Base-by-base conservation (phyloP, 2,329 filamentous ascomycete genomes). In the Chrysoporthe puriensis region DNA sequence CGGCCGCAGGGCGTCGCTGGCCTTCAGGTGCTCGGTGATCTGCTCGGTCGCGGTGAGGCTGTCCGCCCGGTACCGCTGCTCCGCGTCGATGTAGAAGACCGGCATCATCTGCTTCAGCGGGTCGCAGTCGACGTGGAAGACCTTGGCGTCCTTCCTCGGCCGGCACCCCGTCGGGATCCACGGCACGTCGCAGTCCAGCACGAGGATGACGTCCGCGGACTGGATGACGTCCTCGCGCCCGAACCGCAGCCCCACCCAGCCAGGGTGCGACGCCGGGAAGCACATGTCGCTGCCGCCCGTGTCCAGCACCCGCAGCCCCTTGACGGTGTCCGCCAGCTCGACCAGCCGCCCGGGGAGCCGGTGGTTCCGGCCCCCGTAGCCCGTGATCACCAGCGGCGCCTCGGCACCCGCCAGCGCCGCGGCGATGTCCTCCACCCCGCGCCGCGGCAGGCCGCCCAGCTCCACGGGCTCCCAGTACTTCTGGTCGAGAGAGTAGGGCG, bases 121-220 rank as follows among this genome's bases (percentile, higher is more conserved):
- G 71, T 91, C 88, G 60, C 89, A 82, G 71, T 91, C 88, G 56
- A 91, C 83, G 73, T 91, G 88, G 78, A 86, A 90, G 66, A 91
- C 79, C 70, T 81, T 82, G 26, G 85, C 84, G 18, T 83, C 81
- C 2, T 80, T 76, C 1, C 77, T 77, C 0, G 88, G 88, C 71
- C 82, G 82, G 77, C 86, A 88, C 18, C 88, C 88, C 0, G 93
- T 96, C n/a, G 90, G 89, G 66, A 97, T 94, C 93, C 94, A 97
- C 0, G 94, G 94, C 0, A 97, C 93, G 75, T 97, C 94, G 71
- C 93, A 96, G 77, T 97, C 91, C 34, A 97, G 76, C 2, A 97
- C 90, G 0, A 97, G 72, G 68, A 97, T 96, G 13, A 93, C 87
- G 76, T 97, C 95, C 0, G 94, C 93, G 0, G 88, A 88, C 68